phyloP scores from a whole-genome alignment of 2,329 filamentous ascomycete species.

The Apiospora pterosperma region DNA sequence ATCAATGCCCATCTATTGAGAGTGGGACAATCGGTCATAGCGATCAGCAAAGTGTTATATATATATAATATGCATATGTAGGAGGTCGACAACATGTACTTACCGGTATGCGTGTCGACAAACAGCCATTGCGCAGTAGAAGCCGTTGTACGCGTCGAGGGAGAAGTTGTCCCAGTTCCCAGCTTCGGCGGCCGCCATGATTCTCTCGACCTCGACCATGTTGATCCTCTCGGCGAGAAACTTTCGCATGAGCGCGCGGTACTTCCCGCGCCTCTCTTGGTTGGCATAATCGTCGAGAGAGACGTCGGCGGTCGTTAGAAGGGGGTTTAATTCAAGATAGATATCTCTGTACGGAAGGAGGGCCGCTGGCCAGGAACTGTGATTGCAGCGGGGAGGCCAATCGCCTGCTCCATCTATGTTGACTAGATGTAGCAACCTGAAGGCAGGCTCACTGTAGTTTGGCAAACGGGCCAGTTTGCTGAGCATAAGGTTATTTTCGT shows the following conservation, averaged over 20 bases:
- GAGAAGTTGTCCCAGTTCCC: constrained; percentile 23
- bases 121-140: constrained; percentile 29
- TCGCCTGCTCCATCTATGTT: too few relatives aligned
- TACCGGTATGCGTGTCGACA: constrained; percentile 32
- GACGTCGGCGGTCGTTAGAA: neutral
- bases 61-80: too few relatives aligned
- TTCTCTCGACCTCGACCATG: constrained; percentile 15
- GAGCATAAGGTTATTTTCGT: too few relatives aligned
- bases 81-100: constrained; percentile 31
- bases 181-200: constrained; percentile 19
- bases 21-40: too few relatives aligned
- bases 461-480: too few relatives aligned
- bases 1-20: too few relatives aligned
- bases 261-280: constrained; percentile 14
- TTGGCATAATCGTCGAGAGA: constrained; percentile 26
- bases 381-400: too few relatives aligned
- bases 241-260: constrained; percentile 16
- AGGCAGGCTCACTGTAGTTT: too few relatives aligned
- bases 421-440: too few relatives aligned
- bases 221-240: constrained; percentile 20
- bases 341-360: neutral
- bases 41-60: too few relatives aligned
- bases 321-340: neutral
- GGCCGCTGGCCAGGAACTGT: neutral
- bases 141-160: constrained; percentile 28